phyloP scores from a whole-genome alignment of 108 stramenopile genomes.

The Nitzschia putrida region DNA sequence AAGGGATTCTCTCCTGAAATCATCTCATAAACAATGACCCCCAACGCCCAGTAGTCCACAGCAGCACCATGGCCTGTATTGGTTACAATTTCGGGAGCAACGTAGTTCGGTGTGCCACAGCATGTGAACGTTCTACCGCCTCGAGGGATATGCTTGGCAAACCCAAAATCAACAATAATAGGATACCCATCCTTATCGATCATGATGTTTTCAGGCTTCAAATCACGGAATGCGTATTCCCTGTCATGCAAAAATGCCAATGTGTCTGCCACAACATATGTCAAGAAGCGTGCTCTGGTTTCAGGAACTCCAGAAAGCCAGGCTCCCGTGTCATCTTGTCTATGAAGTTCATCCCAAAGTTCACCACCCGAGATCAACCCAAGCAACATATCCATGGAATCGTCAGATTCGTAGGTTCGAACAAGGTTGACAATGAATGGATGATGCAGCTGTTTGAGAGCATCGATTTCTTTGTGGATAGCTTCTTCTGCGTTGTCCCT shows the following conservation, averaged over 20 bases:
- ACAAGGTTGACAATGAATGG: constrained; percentile 91
- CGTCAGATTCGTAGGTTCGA: constrained; percentile 75
- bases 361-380: constrained; percentile 83
- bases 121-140: constrained; percentile 92
- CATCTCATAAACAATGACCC: constrained; percentile 89
- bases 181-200: constrained; percentile 73
- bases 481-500: constrained; percentile 78
- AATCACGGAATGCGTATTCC: constrained; percentile 87
- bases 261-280: constrained; percentile 71
- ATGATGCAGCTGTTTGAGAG: constrained; percentile 78
- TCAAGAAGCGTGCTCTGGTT: constrained; percentile 55
- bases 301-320: constrained; percentile 65
- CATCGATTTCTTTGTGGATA: constrained; percentile 73
- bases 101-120: constrained; percentile 94
- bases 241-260: constrained; percentile 88
- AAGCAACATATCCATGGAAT: constrained; percentile 67
- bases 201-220: constrained; percentile 86
- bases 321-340: constrained; percentile 44
- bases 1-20: constrained; percentile 75
- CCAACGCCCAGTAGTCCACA: constrained; percentile 89
- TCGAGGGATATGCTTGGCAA: constrained; percentile 54
- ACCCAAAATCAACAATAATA: constrained; percentile 89
- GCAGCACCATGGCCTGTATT: constrained; percentile 77
- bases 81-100: constrained; percentile 85
- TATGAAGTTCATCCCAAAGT: constrained; percentile 74